Evolutionary conservation across 768 basidiomycete genomes (phyloP).

Genomic region (Podaxis mareebaensis): DNA sequence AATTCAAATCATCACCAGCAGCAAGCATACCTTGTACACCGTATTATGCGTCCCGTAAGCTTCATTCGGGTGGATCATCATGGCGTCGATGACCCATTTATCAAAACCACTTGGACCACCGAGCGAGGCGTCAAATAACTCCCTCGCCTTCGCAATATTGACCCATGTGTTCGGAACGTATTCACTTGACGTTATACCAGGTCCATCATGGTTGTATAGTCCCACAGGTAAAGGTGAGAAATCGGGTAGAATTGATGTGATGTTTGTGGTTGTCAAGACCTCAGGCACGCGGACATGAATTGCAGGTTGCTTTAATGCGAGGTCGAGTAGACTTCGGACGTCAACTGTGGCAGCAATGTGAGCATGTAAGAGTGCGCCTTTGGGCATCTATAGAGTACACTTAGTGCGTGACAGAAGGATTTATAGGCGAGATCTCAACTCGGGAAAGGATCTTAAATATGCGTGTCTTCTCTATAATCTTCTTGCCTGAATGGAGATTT

Average conservation of each 20-base stretch:
- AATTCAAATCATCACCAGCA: background rate
- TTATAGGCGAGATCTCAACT: background rate
- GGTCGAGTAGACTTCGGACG: slow-evolving; percentile 47
- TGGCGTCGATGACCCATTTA: slow-evolving; percentile 55
- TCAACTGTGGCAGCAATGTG: slow-evolving; percentile 78
- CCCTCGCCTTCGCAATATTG: slow-evolving; percentile 53
- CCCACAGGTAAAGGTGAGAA: slow-evolving; percentile 48
- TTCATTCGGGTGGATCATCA: slow-evolving; percentile 71
- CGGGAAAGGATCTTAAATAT: slow-evolving; percentile 40
- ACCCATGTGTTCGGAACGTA: slow-evolving; percentile 57
- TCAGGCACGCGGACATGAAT: slow-evolving; percentile 58
- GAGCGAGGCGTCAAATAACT: slow-evolving; percentile 47
- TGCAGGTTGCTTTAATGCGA: slow-evolving; percentile 57
- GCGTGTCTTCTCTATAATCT: slow-evolving; percentile 58
- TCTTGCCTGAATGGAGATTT: slow-evolving; percentile 41
- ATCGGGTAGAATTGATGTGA: slow-evolving; percentile 48
- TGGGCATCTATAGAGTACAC: slow-evolving; percentile 62
- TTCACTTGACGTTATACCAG: slow-evolving; percentile 38
- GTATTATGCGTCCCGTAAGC: slow-evolving; percentile 76
- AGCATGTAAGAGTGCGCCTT: slow-evolving; percentile 72
- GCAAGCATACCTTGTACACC: slow-evolving; percentile 50
- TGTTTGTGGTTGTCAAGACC: slow-evolving; percentile 38
- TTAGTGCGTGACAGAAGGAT: background rate
- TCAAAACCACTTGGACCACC: slow-evolving; percentile 71
- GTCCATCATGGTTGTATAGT: slow-evolving; percentile 28